Evolutionary conservation across 371 early-diverging fungal genomes (phyloP), one percentile per base, ranked within the genome.

Genomic region (Mortierella sp.): DNA sequence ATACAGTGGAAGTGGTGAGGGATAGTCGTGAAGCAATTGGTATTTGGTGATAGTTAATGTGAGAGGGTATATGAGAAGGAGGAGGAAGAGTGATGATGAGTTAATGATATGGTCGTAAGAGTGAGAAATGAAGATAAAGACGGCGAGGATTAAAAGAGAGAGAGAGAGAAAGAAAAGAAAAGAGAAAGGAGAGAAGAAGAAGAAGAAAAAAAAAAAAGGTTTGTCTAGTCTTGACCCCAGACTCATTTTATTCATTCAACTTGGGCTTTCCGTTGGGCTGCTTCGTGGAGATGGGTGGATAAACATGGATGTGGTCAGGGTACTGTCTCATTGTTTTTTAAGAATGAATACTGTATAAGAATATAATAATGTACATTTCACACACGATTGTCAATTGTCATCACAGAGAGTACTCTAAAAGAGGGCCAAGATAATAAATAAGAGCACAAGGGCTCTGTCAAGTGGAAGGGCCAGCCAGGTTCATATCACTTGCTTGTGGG

Each of bases 221-320:
- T 63, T 59, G 16, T 59, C 45, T 28, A 26, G 26, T 54, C 22
- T 26, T 54, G 43, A 43, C 43, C 14, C 43, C 49, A 47, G 49
- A 47, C 49, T 2, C 49, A 14, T 10, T 47, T 47, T 54, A 22
- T 54, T 54, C 18, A 54, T 26, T 3, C 22, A 26, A 3, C 26
- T 26, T 5, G n/a, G 26, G 43, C 32, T 30, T 20, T 64, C 12
- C 51, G 32, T 49, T 49, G 51, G 52, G 59, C 32, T 59, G 10
- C 30, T n/a, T 12, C 5, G 61, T n/a, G 61, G 61, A 20, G 32
- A 47, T 24, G 24, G 47, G 62, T n/a, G 43, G 12, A 9, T 22
- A 58, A 51, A 18, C 47, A 1, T 14, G 51, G 51, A 6, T 54
- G 26, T 62, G 62, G 62, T 62, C 62, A 62, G 62, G 62, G 62